Base-by-base conservation (phyloP, 176 grass and related monocot species). In the Phoenix dactylifera region DNA sequence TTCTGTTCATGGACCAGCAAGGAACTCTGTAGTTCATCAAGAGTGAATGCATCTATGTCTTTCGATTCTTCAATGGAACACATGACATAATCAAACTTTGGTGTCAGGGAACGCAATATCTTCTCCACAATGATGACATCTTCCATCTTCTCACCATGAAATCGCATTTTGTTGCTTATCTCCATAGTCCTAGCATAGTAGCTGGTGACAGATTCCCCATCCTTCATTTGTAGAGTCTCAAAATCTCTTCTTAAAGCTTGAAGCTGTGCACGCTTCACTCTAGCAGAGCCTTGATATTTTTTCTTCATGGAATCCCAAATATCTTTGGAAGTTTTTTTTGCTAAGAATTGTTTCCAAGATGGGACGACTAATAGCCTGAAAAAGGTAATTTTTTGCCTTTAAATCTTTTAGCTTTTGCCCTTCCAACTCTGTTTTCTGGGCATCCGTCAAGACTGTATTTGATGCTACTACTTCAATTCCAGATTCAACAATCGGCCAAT, bases 191-290 rank as follows among this genome's bases (percentile, higher is more conserved):
- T 28, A 0, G 4, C 26, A 4, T 3, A 28, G 5, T 28, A 28
- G 26, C 4, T 4, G 26, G 26, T 28, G 5, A 28, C 4, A 5
- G 4, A 28, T 28, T 28, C 35, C 4, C 61, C 61, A 50, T 64
- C 61, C 1, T 64, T 64, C 39, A 64, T 64, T 3, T 25, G n/a
- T 16, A 51, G 44, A 22, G 44, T 50, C 44, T 64, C 61, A 22
- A 50, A 64, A 4, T 64, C 32, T 15, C 17, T 64, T 22, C 61
- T 64, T n/a, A 64, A 51, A 4, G 61, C 61, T 64, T 64, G 61
- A 50, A 64, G 32, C 15, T 50, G 12, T 49, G 61, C 35, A 19
- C 32, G 17, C 19, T 64, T 64, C 17, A 64, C 61, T 51, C 44
- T 16, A 22, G 39, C 7, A 4, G 35, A 50, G 7, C 44, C 61